Evolutionary conservation across 768 basidiomycete genomes (phyloP).

Genomic region (Macrolepiota dolichaula): DNA sequence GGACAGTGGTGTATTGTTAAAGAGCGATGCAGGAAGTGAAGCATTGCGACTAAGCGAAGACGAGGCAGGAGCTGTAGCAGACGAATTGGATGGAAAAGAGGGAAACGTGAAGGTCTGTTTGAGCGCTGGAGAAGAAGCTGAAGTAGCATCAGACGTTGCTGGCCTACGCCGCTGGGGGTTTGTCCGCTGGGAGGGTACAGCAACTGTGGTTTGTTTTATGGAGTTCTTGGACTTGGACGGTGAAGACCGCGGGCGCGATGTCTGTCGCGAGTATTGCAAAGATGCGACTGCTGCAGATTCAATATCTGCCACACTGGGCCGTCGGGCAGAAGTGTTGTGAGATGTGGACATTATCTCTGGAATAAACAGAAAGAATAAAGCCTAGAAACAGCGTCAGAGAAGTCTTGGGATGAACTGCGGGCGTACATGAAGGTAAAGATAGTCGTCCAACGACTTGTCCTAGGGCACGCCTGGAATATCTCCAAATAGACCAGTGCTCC

Average conservation of each 20-base stretch:
- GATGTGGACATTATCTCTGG: neutral
- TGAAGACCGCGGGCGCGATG: neutral
- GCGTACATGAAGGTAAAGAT: neutral
- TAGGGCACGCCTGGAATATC: neutral
- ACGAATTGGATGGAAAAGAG: neutral
- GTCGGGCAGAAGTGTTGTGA: neutral
- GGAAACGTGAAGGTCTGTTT: neutral
- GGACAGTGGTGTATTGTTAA: neutral
- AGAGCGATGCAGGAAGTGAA: slow-evolving; percentile 1
- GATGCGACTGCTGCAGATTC: neutral
- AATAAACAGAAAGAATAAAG: neutral
- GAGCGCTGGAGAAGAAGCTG: neutral
- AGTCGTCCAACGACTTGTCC: slow-evolving; percentile 1
- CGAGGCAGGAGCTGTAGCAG: neutral
- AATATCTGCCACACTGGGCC: neutral
- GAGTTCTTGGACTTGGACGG: neutral
- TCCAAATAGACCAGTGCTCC: slow-evolving; percentile 5
- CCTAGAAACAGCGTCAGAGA: neutral
- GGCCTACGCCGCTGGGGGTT: neutral
- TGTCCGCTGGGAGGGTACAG: neutral
- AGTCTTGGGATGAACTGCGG: neutral
- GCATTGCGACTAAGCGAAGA: slow-evolving; percentile 5
- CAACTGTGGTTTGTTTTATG: neutral
- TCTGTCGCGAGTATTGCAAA: neutral
- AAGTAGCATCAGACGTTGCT: neutral